A percentile compares a stretch with the other conserved stretches of the same genome.
These are phyloP conservation scores for Urtica urens DNA, from an alignment of 306 rosid genomes.

Conservation along the genomic window DNA sequence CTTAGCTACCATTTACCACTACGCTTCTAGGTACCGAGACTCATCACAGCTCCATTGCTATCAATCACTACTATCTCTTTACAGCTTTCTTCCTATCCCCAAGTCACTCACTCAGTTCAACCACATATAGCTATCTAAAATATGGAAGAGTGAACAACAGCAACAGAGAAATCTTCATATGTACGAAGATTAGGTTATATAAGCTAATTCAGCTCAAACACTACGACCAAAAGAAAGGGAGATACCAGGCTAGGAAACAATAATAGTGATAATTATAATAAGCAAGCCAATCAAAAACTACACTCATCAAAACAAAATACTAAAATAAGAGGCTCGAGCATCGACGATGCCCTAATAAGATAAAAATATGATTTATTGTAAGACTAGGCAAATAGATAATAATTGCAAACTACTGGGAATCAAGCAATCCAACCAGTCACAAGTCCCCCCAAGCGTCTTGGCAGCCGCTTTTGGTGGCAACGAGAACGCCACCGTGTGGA, in stretches of 20 bases:
- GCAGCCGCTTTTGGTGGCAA: conserved; percentile 33
- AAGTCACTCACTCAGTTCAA: too few species aligned
- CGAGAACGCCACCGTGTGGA: conserved; percentile 25
- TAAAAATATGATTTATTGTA: conserved; percentile 86
- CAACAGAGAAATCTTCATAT: conserved; percentile 20
- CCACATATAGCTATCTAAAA: conserved; percentile 29
- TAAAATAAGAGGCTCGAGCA: conserved; percentile 59
- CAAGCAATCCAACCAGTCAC: conserved; percentile 99
- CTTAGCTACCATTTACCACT: conserved; percentile 91
- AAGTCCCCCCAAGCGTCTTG: conserved; percentile 47
- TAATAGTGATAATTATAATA: too few species aligned
- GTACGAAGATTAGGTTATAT: conserved; percentile 35
- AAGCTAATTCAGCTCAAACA: conserved; percentile 56
- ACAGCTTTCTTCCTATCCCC: conserved; percentile 52
- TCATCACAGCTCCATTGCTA: conserved; percentile 73
- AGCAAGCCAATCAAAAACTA: conserved; percentile 63
- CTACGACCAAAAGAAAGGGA: conserved; percentile 34
- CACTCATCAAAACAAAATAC: conserved; percentile 52
- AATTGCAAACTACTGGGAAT: conserved; percentile 86
- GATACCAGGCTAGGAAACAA: conserved; percentile 45
- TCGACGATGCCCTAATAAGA: conserved; percentile 58
- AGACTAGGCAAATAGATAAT: conserved; percentile 67
- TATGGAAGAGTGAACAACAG: conserved; percentile 8
- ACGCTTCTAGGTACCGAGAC: conserved; percentile 66
- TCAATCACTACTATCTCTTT: conserved; percentile 48